Percentiles rank a stretch among this genome's conserved stretches.
phyloP scores from a whole-genome alignment of 116 monocot genomes.

The Iris pallida region DNA sequence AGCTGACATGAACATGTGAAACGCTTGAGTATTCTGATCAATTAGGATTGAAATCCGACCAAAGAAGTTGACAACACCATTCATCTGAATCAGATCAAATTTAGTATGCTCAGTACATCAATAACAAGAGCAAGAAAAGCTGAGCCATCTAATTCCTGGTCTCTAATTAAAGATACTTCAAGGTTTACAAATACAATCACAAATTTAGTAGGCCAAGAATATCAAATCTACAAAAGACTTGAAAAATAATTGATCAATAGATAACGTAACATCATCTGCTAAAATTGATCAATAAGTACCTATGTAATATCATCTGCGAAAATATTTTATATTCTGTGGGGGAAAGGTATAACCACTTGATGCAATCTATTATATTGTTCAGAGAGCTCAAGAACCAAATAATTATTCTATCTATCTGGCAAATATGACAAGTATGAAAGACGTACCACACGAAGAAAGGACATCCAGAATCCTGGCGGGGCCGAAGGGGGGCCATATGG shows the following conservation, averaged over 20 bases:
- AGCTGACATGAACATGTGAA: slow-evolving; percentile 84
- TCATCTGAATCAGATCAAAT: slow-evolving; percentile 49
- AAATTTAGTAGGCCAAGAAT: neutral
- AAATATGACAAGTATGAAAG: neutral
- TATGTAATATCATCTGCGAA: too few relatives aligned
- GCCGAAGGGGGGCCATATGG: slow-evolving; percentile 34
- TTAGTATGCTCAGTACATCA: neutral
- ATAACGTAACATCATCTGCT: neutral
- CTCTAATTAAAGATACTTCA: neutral
- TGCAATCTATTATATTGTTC: too few relatives aligned
- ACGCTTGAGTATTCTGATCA: slow-evolving; percentile 90
- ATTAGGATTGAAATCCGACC: slow-evolving; percentile 67
- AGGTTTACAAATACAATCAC: neutral
- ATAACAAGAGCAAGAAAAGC: too few relatives aligned
- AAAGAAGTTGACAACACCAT: slow-evolving; percentile 85
- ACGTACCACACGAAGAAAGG: slow-evolving; percentile 48
- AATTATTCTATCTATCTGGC: neutral
- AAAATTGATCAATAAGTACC: too few relatives aligned
- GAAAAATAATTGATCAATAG: neutral
- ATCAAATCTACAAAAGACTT: neutral
- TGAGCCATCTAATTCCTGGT: neutral
- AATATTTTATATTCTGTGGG: too few relatives aligned
- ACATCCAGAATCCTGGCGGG: slow-evolving; percentile 52
- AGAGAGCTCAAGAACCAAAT: neutral
- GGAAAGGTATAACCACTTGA: neutral